Evolutionary conservation across 306 rosid genomes (phyloP).

Genomic region (Prunus dulcis): DNA sequence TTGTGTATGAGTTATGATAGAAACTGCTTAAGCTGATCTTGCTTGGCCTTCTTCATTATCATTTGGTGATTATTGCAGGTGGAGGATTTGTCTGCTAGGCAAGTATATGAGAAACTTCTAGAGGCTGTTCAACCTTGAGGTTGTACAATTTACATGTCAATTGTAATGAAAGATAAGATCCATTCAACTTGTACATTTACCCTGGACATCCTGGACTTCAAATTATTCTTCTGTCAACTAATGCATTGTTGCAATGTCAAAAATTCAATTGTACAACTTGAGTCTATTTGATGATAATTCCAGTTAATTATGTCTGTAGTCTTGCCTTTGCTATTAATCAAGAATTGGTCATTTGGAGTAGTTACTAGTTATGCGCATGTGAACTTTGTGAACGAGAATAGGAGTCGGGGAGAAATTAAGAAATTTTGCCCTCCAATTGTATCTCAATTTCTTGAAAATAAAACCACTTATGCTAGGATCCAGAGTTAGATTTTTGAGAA

Average conservation of each 20-base stretch:
- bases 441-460: not conserved
- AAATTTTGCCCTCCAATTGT: not conserved
- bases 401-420: not conserved
- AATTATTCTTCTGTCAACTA: not conserved
- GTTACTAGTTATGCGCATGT: not conserved
- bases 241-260: not conserved
- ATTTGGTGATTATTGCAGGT: conserved; percentile 51
- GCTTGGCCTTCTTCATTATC: not conserved
- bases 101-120: conserved; percentile 90
- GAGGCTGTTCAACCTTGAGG: conserved; percentile 91
- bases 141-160: not conserved
- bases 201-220: not conserved
- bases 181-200: not conserved
- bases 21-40: not conserved
- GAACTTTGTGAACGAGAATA: not conserved
- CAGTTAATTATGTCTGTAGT: not conserved
- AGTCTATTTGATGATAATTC: not conserved
- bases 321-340: not conserved
- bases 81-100: conserved; percentile 95
- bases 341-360: not conserved
- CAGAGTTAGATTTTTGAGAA: too few relatives aligned
- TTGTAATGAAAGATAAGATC: too few relatives aligned
- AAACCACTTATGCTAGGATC: not conserved
- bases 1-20: not conserved
- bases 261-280: not conserved